Evolutionary conservation across 1,284 basidiomycete genomes (phyloP).

Genomic region (Stereum hirsutum): DNA sequence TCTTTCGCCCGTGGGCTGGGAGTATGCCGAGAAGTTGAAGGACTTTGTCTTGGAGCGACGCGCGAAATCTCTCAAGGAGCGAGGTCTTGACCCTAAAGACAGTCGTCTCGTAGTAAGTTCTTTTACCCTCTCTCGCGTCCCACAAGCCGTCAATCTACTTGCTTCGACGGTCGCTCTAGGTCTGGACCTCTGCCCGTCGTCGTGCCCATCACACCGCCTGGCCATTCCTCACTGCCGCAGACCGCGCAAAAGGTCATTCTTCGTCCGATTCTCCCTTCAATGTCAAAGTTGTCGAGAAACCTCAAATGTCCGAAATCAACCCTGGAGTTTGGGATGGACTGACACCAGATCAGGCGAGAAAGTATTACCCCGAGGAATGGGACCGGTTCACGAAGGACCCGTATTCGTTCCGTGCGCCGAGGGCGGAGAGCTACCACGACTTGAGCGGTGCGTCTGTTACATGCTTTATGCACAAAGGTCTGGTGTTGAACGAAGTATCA

Average conservation of each 20-base stretch:
- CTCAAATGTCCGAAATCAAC: slow-evolving; percentile 97
- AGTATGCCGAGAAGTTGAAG: slow-evolving; percentile 84
- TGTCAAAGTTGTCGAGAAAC: slow-evolving; percentile 87
- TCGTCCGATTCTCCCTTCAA: slow-evolving; percentile 20
- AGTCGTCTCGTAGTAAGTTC: slow-evolving; percentile 66
- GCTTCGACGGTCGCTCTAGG: slow-evolving; percentile 35
- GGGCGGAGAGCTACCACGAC: slow-evolving; percentile 93
- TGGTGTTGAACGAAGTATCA: neutral
- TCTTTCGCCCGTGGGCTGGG: slow-evolving; percentile 90
- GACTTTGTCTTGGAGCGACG: slow-evolving; percentile 79
- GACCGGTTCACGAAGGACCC: slow-evolving; percentile 88
- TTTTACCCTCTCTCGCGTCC: slow-evolving; percentile 2
- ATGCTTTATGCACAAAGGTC: neutral
- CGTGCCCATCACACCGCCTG: slow-evolving; percentile 93
- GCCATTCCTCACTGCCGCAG: slow-evolving; percentile 66
- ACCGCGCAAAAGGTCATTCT: slow-evolving; percentile 12
- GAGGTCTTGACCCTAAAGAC: slow-evolving; percentile 53
- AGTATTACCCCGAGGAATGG: slow-evolving; percentile 92
- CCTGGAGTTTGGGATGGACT: slow-evolving; percentile 96
- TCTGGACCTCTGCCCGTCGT: slow-evolving; percentile 94
- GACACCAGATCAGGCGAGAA: slow-evolving; percentile 82
- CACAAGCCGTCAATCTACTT: neutral
- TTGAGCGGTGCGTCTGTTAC: slow-evolving; percentile 46
- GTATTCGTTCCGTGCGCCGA: slow-evolving; percentile 85
- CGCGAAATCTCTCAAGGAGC: slow-evolving; percentile 57